Evolutionary conservation across 2,329 filamentous ascomycete species (phyloP), one percentile per base, ranked within the genome.

Genomic region (Calycina herbarum): DNA sequence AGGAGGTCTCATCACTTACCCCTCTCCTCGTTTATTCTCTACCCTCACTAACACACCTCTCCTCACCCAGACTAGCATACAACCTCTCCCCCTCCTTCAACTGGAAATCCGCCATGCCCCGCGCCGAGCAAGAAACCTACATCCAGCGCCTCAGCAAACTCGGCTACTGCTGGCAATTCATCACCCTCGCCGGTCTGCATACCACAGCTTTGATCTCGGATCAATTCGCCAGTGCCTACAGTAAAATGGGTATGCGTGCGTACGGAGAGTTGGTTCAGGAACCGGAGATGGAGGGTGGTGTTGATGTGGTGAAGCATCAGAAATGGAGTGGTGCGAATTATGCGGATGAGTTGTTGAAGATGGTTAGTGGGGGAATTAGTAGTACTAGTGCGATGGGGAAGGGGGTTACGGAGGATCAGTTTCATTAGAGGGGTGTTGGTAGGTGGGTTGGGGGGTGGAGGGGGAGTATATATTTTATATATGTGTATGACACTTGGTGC

Each of bases 101-200:
- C 87, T 99, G 95, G 95, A 98, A 98, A 84, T 86, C 93, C 66
- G 95, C 94, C 74, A 97, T 97, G 94, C 85, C 92, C 57, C 88
- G 91, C 71, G 84, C 86, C 62, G 94, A 98, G 78, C 95, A 99
- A 82, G 93, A 97, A 82, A 99, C 95, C 24, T 99, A 98, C 82
- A 99, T 99, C 82, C 83, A 89, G 69, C 92, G 95, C 54, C 90
- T 99, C 51, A 93, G 89, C 67, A 76, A 82, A 69, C 86, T 99
- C 59, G 95, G 95, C 69, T 99, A 99, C 86, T 96, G 93, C 87
- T 99, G 95, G 95, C 95, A 99, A 80, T 99, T 99, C 85, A 99
- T 99, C 83, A 99, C 95, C n/a, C 87, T 99, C 58, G 95, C 94
- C 5, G 95, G 95, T 72, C 85, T 99, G 76, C 95, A 99, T 84